Base-by-base conservation (phyloP, 805 yeast species). In the Candida boleticola region DNA sequence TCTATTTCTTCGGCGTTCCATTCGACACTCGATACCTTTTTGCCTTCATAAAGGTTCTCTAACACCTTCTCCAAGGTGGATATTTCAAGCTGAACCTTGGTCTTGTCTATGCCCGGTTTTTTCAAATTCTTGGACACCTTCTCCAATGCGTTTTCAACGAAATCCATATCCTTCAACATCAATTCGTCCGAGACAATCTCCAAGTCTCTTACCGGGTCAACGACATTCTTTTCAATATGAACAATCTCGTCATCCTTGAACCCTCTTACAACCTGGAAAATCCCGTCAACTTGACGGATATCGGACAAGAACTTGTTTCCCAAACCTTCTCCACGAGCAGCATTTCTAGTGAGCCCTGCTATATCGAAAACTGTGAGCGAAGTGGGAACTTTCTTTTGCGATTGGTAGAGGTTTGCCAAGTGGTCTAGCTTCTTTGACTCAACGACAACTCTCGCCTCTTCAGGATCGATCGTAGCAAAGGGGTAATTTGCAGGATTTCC, bases 401-500 rank as follows among this genome's bases (percentile, higher is more conserved):
- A 79, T 14, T 61, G 56, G 54, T 78, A 82, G 10, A 81, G 45
- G 10, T 62, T 46, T 36, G 69, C 64, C 33, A 82, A 68, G 40
- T 64, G 69, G 39, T 77, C 74, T 18, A 83, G 65, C 44, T 75
- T 70, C 17, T 61, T 54, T 10, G 79, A 73, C 44, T 74, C 84
- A 37, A 76, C 83, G 6, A 73, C 54, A 4, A 77, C 77, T 39
- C 74, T 63, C 26, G 83, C 81, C 57, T 82, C 84, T 53, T 79
- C 86, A 0, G 89, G 87, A 42, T 82, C 86, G 42, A 83, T 83
- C 6, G 89, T 83, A 7, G 89, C 89, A 63, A 82, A 83, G 5
- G 89, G 89, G 58, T 82, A 70, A 53, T 70, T 70, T 29, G 73
- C 76, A 52, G 47, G 85, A 68, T 66, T 83, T 59, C 63, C 89